Percentiles rank a stretch among this genome's conserved stretches.
Evolutionary conservation across 2,329 filamentous ascomycete species (phyloP).

Genomic region (Epichloe brachyelytri): DNA sequence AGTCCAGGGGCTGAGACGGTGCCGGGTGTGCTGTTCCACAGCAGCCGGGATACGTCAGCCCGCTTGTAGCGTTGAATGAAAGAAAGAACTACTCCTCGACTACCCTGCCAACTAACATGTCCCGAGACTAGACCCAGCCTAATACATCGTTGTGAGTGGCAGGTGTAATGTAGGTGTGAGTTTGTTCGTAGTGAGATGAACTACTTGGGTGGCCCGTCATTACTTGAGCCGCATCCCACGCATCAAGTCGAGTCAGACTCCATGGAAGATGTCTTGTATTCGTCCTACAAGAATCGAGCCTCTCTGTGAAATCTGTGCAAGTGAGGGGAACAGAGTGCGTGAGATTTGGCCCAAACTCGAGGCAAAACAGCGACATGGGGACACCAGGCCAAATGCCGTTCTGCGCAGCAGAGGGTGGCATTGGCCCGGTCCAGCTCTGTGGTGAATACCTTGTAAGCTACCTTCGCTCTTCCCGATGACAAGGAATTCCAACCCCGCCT

Average conservation of each 20-base stretch:
- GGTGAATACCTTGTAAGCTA: constrained; percentile 14
- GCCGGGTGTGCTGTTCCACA: constrained; percentile 13
- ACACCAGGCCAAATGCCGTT: background rate
- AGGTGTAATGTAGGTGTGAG: background rate
- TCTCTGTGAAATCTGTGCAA: background rate
- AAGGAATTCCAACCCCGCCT: background rate
- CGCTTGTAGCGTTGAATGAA: constrained; percentile 7
- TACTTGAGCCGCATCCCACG: background rate
- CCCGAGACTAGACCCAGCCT: background rate
- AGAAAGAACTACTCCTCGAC: background rate
- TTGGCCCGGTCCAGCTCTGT: constrained; percentile 16
- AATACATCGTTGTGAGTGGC: background rate
- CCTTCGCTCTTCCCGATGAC: constrained; percentile 16
- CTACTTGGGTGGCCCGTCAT: constrained; percentile 9
- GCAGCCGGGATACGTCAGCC: constrained; percentile 4
- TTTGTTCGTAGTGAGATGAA: constrained; percentile 12
- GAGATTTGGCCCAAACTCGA: background rate
- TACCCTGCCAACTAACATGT: background rate
- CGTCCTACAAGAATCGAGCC: background rate
- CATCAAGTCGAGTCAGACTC: background rate
- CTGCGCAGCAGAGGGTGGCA: constrained; percentile 20
- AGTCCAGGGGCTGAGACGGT: constrained; percentile 9
- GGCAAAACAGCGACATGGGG: constrained; percentile 4
- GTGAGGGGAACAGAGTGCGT: background rate
- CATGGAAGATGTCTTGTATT: background rate